Evolutionary conservation across 768 basidiomycete species (phyloP), one percentile per base, ranked within the genome.

Genomic region (Strobilomyces dryophilus): DNA sequence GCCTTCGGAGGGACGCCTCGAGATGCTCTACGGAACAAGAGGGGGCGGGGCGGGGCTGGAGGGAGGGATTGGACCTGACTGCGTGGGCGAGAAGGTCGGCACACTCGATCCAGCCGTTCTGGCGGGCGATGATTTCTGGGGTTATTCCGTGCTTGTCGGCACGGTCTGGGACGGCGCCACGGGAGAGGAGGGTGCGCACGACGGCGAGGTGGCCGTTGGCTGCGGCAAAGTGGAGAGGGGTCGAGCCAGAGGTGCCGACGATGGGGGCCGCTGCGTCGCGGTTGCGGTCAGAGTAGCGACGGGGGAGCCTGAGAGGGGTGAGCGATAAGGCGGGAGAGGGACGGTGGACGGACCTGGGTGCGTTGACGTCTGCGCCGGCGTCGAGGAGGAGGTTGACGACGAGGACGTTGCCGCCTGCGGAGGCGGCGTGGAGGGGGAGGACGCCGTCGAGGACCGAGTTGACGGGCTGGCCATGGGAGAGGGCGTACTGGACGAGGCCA

Each of bases 281-380:
- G 54, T 75, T 81, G 64, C 77, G 80, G 66, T 87, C 85, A 36
- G 85, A 86, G 65, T 88, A 90, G 53, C 85, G 83, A 53, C 85
- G 79, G 36, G 86, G 85, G 32, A 89, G 76, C 63, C 89, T 89
- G 54, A 35, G 50, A 6, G 3, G 49, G 20, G 54, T 59, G 54
- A 55, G 59, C 49, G 59, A 54, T 39, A 34, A 49, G 51, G 3
- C 1, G 36, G 46, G 43, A 40, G 55, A 51, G 43, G 15, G 66
- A 29, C 45, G 54, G 18, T 29, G 18, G 51, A 68, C 80, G 55
- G 49, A 90, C 89, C 95, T 84, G 49, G 92, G 87, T 5, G 94
- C 94, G 71, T 98, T 98, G 29, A 98, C 95, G 66, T 99, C 97
- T n/a, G 97, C 97, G 20, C 97, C 95, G 53, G 84, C 76, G 56